Conservation (phyloP, 164 flowering plant genomes). For the Warburgia ugandensis region DNA sequence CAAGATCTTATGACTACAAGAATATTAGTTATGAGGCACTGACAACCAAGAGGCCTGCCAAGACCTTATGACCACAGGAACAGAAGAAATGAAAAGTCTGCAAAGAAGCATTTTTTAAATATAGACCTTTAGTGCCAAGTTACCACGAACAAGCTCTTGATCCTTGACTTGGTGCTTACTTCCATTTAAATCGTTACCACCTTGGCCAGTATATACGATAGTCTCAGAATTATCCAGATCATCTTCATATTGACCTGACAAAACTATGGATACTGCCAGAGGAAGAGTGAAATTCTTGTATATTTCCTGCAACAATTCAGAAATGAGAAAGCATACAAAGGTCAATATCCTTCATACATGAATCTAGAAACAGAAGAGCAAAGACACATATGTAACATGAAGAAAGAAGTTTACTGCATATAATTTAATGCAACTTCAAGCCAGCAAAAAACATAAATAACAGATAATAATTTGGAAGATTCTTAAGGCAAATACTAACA, state of each 20-base stretch:
- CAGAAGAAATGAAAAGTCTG: not conserved
- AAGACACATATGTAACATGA: not conserved
- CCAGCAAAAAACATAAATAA: too few relatives aligned
- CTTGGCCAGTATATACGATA: slow-evolving; percentile 89
- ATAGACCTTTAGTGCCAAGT: slow-evolving; percentile 84
- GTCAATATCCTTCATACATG: not conserved
- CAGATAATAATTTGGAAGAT: too few relatives aligned
- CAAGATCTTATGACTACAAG: too few relatives aligned
- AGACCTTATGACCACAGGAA: not conserved
- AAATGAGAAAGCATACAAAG: not conserved
- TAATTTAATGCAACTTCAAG: too few relatives aligned
- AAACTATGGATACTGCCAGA: slow-evolving; percentile 59
- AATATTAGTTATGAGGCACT: too few relatives aligned
- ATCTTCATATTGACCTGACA: slow-evolving; percentile 95
- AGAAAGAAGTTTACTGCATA: not conserved
- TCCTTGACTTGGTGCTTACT: slow-evolving; percentile 56
- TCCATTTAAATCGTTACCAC: slow-evolving; percentile 77
- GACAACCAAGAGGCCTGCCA: too few relatives aligned
- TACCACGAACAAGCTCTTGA: slow-evolving; percentile 71
- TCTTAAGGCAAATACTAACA: too few relatives aligned
- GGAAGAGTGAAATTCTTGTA: slow-evolving; percentile 44
- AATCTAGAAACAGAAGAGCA: not conserved
- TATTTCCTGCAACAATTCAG: slow-evolving; percentile 27
- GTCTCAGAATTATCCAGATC: slow-evolving; percentile 81
- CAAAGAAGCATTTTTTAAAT: not conserved